These are phyloP conservation scores for Cucumis sativus DNA, from an alignment of 306 rosid species.

Conservation along the genomic window Cucumber_9930_V3 NC_026655.2:3990501-3991000, in stretches of 20 bases:
- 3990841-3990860: constrained; percentile 13
- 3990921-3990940: constrained; percentile 34
- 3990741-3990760: neutral
- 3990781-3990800: constrained; percentile 3
- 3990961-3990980: constrained; percentile 8
- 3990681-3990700: constrained; percentile 11
- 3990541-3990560: constrained; percentile 40
- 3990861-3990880: constrained; percentile 30
- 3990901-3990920: constrained; percentile 40
- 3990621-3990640: no score
- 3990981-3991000: constrained; percentile 27
- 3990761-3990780: constrained; percentile 2
- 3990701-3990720: constrained; percentile 14
- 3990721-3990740: constrained; percentile 16
- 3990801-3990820: constrained; percentile 11
- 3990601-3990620: neutral
- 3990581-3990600: constrained; percentile 2
- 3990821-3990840: neutral
- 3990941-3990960: constrained; percentile 13
- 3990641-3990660: no score
- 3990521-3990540: constrained; percentile 29
- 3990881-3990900: constrained; percentile 49
- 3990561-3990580: constrained; percentile 16
- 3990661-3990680: constrained; percentile 4
- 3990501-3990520: constrained; percentile 19